phyloP scores from a whole-genome alignment of 208 protist genomes.

The Strigomonas galati region DNA sequence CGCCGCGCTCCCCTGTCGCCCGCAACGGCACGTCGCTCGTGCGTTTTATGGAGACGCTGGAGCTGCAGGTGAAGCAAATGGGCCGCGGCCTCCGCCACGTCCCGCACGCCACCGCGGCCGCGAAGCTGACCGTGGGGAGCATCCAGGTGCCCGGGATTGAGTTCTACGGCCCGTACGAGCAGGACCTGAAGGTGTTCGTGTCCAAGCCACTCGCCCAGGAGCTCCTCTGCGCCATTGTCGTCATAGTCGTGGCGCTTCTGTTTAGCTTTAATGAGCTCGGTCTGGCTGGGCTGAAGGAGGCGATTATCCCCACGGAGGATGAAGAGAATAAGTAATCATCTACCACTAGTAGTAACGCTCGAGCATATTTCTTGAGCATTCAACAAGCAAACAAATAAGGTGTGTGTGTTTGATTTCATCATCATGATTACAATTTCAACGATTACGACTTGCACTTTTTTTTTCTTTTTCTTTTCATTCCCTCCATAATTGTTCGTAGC shows the following conservation, averaged over 20 bases:
- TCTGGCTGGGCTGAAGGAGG: slow-evolving; percentile 18
- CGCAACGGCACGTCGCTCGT: slow-evolving; percentile 24
- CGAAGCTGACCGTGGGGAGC: slow-evolving; percentile 21
- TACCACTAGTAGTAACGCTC: not conserved
- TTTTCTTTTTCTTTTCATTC: slow-evolving; percentile 11
- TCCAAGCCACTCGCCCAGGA: slow-evolving; percentile 40
- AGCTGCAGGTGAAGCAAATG: slow-evolving; percentile 45
- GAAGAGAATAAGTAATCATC: not conserved
- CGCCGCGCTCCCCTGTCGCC: slow-evolving; percentile 47
- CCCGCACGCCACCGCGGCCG: slow-evolving; percentile 11
- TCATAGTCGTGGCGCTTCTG: slow-evolving; percentile 24
- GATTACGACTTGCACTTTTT: slow-evolving; percentile 1
- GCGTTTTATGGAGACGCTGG: slow-evolving; percentile 40
- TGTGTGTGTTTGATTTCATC: not conserved
- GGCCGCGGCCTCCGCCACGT: slow-evolving; percentile 18
- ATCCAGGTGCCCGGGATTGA: slow-evolving; percentile 31
- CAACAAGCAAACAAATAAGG: not conserved
- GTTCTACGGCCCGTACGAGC: slow-evolving; percentile 61
- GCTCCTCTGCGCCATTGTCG: slow-evolving; percentile 18
- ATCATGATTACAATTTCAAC: not conserved
- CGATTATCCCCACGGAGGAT: slow-evolving; percentile 15
- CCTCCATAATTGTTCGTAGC: slow-evolving; percentile 4
- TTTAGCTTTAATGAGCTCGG: slow-evolving; percentile 61
- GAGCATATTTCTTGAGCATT: no score
- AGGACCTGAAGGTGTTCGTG: slow-evolving; percentile 49